Conservation (phyloP, 495 filamentous ascomycete genomes). For the Massariosphaeria phaeospora region DNA sequence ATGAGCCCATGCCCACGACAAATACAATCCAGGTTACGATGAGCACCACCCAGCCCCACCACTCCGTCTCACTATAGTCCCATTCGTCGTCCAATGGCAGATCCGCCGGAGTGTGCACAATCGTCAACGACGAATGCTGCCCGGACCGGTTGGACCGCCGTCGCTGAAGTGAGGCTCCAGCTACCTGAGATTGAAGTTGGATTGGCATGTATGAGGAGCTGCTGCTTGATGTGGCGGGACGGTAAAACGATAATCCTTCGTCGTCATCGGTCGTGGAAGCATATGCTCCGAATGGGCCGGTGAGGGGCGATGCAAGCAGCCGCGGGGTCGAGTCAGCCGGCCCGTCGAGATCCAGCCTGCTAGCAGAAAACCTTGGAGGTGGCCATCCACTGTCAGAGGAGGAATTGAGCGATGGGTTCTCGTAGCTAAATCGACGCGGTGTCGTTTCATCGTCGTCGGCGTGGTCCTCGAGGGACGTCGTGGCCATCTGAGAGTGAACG, state of each 20-base stretch:
- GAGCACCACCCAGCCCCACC: constrained; percentile 94
- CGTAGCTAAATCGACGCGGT: constrained; percentile 39
- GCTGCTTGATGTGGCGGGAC: constrained; percentile 20
- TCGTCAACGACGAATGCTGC: constrained; percentile 37
- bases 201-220: constrained; percentile 16
- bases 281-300: constrained; percentile 57
- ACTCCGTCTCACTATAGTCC: constrained; percentile 90
- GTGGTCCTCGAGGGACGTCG: constrained; percentile 14
- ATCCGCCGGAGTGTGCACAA: constrained; percentile 43
- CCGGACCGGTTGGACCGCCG: constrained; percentile 29
- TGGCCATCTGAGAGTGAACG: not conserved
- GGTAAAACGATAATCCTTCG: constrained; percentile 57
- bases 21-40: constrained; percentile 90
- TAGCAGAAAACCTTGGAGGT: constrained; percentile 31
- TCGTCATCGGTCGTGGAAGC: constrained; percentile 77
- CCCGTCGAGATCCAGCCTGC: constrained; percentile 28
- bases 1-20: constrained; percentile 90
- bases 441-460: constrained; percentile 27
- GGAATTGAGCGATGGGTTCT: constrained; percentile 27
- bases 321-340: constrained; percentile 28
- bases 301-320: constrained; percentile 41
- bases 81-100: constrained; percentile 54
- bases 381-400: constrained; percentile 35
- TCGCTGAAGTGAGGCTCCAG: constrained; percentile 44
- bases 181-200: constrained; percentile 21